Evolutionary conservation across 2,329 filamentous ascomycete genomes (phyloP).

Genomic region (Pestalotiopsis sp.): DNA sequence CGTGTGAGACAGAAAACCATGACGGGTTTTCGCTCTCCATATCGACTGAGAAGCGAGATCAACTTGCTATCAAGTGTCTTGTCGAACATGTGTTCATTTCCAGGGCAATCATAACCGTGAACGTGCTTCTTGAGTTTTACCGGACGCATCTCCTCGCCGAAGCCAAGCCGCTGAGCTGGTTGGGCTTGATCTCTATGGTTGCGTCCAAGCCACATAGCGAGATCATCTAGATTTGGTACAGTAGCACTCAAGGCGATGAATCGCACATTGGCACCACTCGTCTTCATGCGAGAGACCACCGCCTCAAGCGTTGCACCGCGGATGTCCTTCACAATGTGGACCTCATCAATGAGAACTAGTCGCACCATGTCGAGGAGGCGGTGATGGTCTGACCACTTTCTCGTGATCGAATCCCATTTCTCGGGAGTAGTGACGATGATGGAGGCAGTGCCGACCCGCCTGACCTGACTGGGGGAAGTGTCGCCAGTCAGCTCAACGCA

Average conservation of each 20-base stretch:
- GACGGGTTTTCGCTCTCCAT: slow-evolving; percentile 73
- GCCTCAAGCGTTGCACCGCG: slow-evolving; percentile 81
- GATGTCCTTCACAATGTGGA: slow-evolving; percentile 81
- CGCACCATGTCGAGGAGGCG: slow-evolving; percentile 75
- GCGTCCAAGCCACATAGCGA: slow-evolving; percentile 78
- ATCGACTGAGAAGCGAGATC: slow-evolving; percentile 65
- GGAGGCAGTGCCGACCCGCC: slow-evolving; percentile 70
- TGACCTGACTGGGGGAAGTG: slow-evolving; percentile 68
- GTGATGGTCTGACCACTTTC: slow-evolving; percentile 82
- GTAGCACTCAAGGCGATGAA: slow-evolving; percentile 85
- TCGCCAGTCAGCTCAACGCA: slow-evolving; percentile 84
- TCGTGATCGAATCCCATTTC: slow-evolving; percentile 89
- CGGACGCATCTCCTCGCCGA: slow-evolving; percentile 79
- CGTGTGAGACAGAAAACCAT: slow-evolving; percentile 84
- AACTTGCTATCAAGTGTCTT: slow-evolving; percentile 68
- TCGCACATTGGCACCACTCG: slow-evolving; percentile 72
- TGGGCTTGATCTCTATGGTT: slow-evolving; percentile 59
- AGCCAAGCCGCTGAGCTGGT: slow-evolving; percentile 69
- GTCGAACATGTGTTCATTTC: slow-evolving; percentile 80
- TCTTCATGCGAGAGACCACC: slow-evolving; percentile 87
- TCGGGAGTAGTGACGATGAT: slow-evolving; percentile 89
- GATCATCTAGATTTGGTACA: slow-evolving; percentile 79
- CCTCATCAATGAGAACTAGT: slow-evolving; percentile 84
- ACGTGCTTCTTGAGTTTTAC: slow-evolving; percentile 78
- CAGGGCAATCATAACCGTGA: slow-evolving; percentile 65